Conservation (phyloP, 345 rosid genomes). For the Acer saccharum region DNA sequence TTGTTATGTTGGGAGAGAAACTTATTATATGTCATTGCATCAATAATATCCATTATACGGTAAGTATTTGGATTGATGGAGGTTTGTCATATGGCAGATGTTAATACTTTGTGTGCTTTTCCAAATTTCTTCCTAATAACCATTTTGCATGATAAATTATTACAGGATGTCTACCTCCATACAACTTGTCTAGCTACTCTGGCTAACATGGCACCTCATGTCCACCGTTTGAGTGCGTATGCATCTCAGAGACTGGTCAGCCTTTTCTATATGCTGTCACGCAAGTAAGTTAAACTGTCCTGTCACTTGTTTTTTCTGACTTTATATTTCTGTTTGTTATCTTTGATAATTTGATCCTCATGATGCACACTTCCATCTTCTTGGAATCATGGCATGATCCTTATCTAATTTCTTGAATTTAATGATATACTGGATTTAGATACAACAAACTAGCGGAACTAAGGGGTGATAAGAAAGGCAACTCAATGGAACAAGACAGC, state of each 20-base stretch:
- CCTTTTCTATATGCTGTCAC: conserved; percentile 95
- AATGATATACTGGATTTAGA: conserved; percentile 42
- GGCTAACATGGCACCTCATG: conserved; percentile 99
- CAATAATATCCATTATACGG: background rate
- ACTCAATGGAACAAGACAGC: conserved; percentile 45
- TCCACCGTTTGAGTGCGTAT: conserved; percentile 91
- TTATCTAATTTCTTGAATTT: conserved; percentile 13
- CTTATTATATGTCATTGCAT: background rate
- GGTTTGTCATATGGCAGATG: background rate
- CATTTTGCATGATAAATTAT: conserved; percentile 10
- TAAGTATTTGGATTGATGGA: background rate
- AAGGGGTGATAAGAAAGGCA: conserved; percentile 65
- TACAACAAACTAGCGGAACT: conserved; percentile 83
- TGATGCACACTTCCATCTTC: conserved; percentile 2
- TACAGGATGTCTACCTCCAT: conserved; percentile 97
- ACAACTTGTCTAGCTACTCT: conserved; percentile 95
- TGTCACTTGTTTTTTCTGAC: conserved; percentile 7
- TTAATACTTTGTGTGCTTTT: background rate
- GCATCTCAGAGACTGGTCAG: conserved; percentile 98
- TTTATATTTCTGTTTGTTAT: background rate
- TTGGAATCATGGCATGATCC: background rate
- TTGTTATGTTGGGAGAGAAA: conserved; percentile 1
- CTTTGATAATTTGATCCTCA: conserved; percentile 7
- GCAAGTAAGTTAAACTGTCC: conserved; percentile 59
- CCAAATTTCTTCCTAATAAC: background rate